A percentile compares a stretch with the other conserved stretches of the same genome.
Conservation (phyloP, 352 stramenopile species). For the Globisporangium camurandrum region DNA sequence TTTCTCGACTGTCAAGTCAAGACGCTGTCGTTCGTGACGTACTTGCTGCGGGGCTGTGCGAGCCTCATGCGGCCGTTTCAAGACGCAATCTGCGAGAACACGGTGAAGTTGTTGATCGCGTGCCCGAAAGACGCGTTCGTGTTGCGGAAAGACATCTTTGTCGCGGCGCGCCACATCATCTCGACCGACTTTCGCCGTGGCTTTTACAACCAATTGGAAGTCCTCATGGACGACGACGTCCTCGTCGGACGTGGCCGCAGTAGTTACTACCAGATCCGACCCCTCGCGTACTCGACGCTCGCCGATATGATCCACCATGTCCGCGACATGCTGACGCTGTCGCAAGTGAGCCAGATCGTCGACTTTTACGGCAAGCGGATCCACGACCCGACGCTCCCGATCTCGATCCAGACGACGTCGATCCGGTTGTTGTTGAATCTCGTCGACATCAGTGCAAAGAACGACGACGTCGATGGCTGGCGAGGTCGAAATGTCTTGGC, state of each 20-base stretch:
- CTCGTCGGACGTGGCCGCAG: conserved; percentile 84
- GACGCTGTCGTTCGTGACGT: conserved; percentile 97
- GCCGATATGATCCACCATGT: conserved; percentile 98
- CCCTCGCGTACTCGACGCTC: conserved; percentile 95
- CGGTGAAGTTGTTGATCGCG: conserved; percentile 92
- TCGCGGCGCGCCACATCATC: conserved; percentile 95
- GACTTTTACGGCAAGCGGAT: conserved; percentile 92
- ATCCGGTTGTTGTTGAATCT: conserved; percentile 95
- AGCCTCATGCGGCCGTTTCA: conserved; percentile 93
- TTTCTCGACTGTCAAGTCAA: conserved; percentile 96
- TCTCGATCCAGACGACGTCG: conserved; percentile 95
- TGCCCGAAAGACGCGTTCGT: conserved; percentile 94
- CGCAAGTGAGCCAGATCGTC: conserved; percentile 93
- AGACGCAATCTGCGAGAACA: conserved; percentile 90
- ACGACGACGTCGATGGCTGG: conserved; percentile 85
- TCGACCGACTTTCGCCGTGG: conserved; percentile 96
- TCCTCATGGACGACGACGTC: conserved; percentile 94
- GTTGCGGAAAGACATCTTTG: conserved; percentile 94
- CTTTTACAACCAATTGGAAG: conserved; percentile 93
- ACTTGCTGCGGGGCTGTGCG: conserved; percentile 90
- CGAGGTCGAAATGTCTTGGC: conserved; percentile 87
- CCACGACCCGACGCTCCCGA: conserved; percentile 88
- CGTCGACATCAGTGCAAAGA: conserved; percentile 96
- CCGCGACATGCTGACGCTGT: conserved; percentile 90
- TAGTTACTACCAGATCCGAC: conserved; percentile 87